Evolutionary conservation across 2,329 filamentous ascomycete species (phyloP).

Genomic region (Calycina marina): DNA sequence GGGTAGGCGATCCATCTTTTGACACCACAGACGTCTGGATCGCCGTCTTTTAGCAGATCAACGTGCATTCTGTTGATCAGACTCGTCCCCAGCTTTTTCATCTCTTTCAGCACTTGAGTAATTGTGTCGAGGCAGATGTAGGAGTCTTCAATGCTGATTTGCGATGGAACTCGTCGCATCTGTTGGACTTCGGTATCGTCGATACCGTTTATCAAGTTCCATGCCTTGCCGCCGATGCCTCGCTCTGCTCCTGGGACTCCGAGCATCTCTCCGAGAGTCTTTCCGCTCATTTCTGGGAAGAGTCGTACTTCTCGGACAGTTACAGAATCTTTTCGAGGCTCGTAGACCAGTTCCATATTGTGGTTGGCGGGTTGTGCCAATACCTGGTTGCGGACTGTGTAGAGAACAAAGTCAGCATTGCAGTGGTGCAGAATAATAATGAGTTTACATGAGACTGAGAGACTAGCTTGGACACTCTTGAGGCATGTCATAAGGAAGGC

Average conservation of each 20-base stretch:
- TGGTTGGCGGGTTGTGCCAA: conserved; percentile 29
- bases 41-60: conserved; percentile 46
- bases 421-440: not conserved
- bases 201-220: conserved; percentile 67
- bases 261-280: conserved; percentile 53
- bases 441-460: no score
- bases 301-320: conserved; percentile 51
- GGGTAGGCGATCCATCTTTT: conserved; percentile 63
- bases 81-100: conserved; percentile 52
- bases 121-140: conserved; percentile 58
- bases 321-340: conserved; percentile 37
- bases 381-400: conserved; percentile 47
- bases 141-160: conserved; percentile 92
- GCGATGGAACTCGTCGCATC: conserved; percentile 58
- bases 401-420: not conserved
- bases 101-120: conserved; percentile 49
- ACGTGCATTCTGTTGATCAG: conserved; percentile 64
- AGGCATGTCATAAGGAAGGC: no score
- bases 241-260: conserved; percentile 54
- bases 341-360: conserved; percentile 31
- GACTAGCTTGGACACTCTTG: no score
- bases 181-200: conserved; percentile 62
- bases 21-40: conserved; percentile 6
- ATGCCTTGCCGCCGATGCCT: conserved; percentile 59
- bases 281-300: conserved; percentile 46